Base-by-base conservation (phyloP, 169 alveolate species). In the Cryptosporidium baileyi region DNA sequence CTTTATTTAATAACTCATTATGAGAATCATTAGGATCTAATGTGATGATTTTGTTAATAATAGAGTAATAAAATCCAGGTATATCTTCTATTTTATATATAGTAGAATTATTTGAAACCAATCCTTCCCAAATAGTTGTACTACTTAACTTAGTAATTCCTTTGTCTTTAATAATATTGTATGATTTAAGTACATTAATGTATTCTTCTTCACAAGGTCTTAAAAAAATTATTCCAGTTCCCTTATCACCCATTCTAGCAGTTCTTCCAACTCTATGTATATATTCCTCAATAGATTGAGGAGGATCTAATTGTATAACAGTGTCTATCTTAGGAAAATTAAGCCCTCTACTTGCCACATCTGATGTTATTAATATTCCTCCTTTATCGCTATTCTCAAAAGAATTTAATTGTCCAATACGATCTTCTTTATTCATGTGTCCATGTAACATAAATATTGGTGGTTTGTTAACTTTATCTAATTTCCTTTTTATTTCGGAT, bases 201-300 rank as follows among this genome's bases (percentile, higher is more conserved):
- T 89, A 90, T 22, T 17, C 88, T 19, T 65, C 52, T 74, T 89
- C 90, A 7, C 88, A 61, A 4, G 91, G 91, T 62, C 93, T 90
- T 79, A 91, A 74, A 81, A 91, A 90, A 47, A 91, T 80, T 54
- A 91, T 67, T 32, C 90, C 90, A 45, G 91, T 95, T 9, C 99
- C 99, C 54, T 90, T 88, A 17, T 90, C 93, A 3, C 97, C 96
- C 79, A 95, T 95, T 45, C 99, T 88, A 11, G 98, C 99, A 7
- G 99, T 96, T 60, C 99, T 88, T 1, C 99, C 99, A 52, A 97
- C 94, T 80, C 98, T 91, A 82, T 96, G 99, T 19, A 96, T 94
- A 88, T 96, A 96, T 63, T 96, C 97, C 63, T 96, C 98, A 38
- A 95, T 89, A 30, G 92, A 92, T 85, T 93, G 92, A 2, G 99